Evolutionary conservation across 352 stramenopile genomes (phyloP), one percentile per base, ranked within the genome.

Genomic region (Phytophthora tubulina): DNA sequence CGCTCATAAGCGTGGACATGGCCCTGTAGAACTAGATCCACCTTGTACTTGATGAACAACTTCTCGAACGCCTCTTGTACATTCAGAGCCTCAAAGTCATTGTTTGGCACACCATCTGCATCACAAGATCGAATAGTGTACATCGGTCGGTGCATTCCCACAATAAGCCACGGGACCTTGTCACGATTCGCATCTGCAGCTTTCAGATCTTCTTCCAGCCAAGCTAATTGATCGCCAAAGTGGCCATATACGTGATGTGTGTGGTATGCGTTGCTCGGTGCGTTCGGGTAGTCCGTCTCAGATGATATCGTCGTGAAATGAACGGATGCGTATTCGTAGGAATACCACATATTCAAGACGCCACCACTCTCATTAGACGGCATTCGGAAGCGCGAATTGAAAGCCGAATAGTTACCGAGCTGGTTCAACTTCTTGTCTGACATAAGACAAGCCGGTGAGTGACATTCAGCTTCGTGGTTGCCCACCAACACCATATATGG

Each of bases 291-390:
- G 32, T 86, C 79, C 0, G 80, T 95, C 70, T 97, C 90, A 15
- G 79, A 88, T 36, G 85, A 88, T 6, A 97, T 61, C 10, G 83
- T 72, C 0, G 87, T 86, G 27, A 95, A 91, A 62, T 96, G 89
- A 15, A 91, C 81, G 14, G 74, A 64, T 3, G 58, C 75, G 42
- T 81, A 77, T 13, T 83, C 72, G 21, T 72, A 85, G 10, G 78
- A 82, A 51, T 81, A 81, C 75, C 72, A 83, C 78, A 85, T 85
- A 67, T 83, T 85, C 3, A 64, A 5, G 15, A 63, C 68, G 1
- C 78, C 78, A 1, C 72, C 63, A 51, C 75, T 83, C 44, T 85
- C 78, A 3, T 11, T 13, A 2, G 75, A 81, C 3, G 78, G 78
- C 75, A 85, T 85, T 2, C 63, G 36, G 53, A 82, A 85, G 42